phyloP scores from a whole-genome alignment of 345 rosid species.

The Syzygium aromaticum region DNA sequence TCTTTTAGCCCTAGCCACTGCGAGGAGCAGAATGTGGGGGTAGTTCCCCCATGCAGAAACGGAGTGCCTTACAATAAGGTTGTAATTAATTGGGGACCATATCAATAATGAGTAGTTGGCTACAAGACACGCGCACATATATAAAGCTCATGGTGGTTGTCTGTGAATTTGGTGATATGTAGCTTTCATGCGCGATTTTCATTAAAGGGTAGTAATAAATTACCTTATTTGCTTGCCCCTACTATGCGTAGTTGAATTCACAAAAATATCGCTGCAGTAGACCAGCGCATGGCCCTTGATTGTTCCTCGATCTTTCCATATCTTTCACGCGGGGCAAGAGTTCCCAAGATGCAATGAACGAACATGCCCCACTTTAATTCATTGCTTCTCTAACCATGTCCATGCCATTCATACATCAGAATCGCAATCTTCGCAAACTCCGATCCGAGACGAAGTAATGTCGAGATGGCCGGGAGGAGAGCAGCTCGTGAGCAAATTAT shows the following conservation, averaged over 20 bases:
- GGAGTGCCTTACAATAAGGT: background rate
- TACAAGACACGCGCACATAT: background rate
- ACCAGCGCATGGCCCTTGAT: background rate
- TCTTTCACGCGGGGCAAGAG: background rate
- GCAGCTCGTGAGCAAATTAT: background rate
- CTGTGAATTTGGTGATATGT: background rate
- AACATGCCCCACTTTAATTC: background rate
- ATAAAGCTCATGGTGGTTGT: background rate
- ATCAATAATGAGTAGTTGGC: background rate
- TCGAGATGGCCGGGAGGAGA: background rate
- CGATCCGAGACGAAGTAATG: background rate
- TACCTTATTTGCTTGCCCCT: background rate
- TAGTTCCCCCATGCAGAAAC: background rate
- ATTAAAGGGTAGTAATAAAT: background rate
- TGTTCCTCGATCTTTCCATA: background rate
- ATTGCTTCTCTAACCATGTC: background rate
- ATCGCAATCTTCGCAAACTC: background rate
- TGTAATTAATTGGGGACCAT: background rate
- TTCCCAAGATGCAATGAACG: background rate
- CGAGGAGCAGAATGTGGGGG: background rate
- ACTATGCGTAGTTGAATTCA: background rate
- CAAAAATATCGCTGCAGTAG: background rate
- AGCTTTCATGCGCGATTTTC: background rate
- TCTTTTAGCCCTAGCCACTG: background rate
- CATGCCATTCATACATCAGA: background rate